Conservation (phyloP, 371 early-diverging fungal species). For the Mucor racemosus region DNA sequence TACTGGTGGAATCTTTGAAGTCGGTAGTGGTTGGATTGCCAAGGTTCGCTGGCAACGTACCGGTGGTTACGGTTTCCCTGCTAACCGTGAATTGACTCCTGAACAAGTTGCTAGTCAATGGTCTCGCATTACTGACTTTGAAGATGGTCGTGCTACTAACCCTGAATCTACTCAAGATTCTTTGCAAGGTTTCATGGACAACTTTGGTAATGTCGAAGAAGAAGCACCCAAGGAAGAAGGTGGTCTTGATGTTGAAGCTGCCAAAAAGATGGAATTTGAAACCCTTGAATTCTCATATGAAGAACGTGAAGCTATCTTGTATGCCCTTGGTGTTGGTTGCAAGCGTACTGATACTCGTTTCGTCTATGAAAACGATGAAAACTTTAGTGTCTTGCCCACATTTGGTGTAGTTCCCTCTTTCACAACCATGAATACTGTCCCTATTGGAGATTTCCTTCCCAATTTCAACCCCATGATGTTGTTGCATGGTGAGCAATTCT, state of each 20-base stretch:
- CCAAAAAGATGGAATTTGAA: constrained; percentile 54
- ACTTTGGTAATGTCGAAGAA: constrained; percentile 60
- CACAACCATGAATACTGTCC: constrained; percentile 64
- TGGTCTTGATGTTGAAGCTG: constrained; percentile 67
- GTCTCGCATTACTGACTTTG: constrained; percentile 84
- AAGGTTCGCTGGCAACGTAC: constrained; percentile 94
- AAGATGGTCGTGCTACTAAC: constrained; percentile 91
- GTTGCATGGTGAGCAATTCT: constrained; percentile 97
- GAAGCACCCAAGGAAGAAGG: constrained; percentile 26
- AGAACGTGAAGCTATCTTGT: constrained; percentile 91
- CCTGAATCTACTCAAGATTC: constrained; percentile 84
- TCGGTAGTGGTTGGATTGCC: constrained; percentile 91
- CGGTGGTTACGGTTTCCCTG: constrained; percentile 91
- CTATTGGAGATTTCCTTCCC: constrained; percentile 80
- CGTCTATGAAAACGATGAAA: constrained; percentile 88
- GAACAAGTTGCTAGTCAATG: constrained; percentile 76
- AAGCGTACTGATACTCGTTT: constrained; percentile 82
- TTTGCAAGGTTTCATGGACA: constrained; percentile 84
- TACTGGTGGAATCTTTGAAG: constrained; percentile 90
- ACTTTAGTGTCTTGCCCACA: constrained; percentile 87
- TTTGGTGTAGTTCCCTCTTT: constrained; percentile 93
- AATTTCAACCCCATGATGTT: constrained; percentile 97
- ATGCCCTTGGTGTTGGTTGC: constrained; percentile 93
- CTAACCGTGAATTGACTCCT: constrained; percentile 86
- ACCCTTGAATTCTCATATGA: constrained; percentile 67